Evolutionary conservation across 768 basidiomycete genomes (phyloP), one percentile per base, ranked within the genome.

Genomic region (Mycena leptocephala): DNA sequence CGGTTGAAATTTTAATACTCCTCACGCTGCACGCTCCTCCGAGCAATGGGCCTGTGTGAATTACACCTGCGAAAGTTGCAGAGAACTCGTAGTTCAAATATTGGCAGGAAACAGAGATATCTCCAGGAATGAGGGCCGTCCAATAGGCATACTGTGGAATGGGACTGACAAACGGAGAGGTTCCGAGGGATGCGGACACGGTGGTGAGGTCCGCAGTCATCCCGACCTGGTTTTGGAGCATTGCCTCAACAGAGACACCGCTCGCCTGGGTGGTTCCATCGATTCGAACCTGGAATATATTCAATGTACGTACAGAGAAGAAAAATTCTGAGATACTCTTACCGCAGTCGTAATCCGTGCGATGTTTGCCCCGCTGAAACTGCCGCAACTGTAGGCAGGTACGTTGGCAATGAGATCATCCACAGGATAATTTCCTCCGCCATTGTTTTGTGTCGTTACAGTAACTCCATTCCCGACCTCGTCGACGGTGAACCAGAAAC

Each of bases 401-500:
- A 68, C 73, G 33, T 67, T 67, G 41, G 30, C 43, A 58, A 74
- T 33, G 9, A 65, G 48, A 55, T 74, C 73, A n/a, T 74, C 73
- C 0, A 74, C 66, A 5, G 73, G 73, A 62, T 74, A 74, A 33
- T 74, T 74, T 13, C 48, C 73, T 7, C 73, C 73, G 58, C 73
- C 73, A 24, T 74, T 74, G 66, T 74, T 74, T 39, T 74, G 65
- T 2, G 73, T 74, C 9, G 59, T 61, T 13, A 74, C 58, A n/a
- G 28, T 74, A 7, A 30, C 65, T n/a, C 73, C 73, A 30, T 67
- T 53, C 16, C 73, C 73, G 30, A 61, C 63, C 33, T 74, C 73
- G 46, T 74, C 73, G 13, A 74, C 73, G 18, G 73, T 74, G 58
- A 74, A 74, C 73, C 73, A 74, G 66, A 74, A 74, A 41, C 65